Conservation (phyloP, 495 filamentous ascomycete species). For the Staphylotrichum tortipilum region DNA sequence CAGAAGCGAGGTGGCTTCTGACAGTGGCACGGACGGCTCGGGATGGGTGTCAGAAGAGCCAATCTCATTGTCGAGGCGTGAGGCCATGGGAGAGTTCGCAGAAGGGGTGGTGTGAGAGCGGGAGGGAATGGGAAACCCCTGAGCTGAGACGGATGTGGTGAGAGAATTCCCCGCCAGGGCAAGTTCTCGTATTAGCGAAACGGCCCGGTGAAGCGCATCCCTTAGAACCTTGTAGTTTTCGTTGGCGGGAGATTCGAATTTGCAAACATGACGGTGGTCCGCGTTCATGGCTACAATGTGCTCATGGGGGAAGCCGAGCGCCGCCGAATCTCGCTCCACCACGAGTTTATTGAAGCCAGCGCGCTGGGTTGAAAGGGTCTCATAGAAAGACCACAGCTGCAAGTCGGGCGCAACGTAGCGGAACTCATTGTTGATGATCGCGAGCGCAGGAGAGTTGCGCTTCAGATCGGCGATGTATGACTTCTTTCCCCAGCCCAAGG, state of each 20-base stretch:
- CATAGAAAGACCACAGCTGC: conserved; percentile 26
- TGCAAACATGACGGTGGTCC: conserved; percentile 30
- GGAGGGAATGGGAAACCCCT: too few relatives aligned
- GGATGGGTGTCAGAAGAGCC: too few relatives aligned
- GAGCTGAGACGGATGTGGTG: too few relatives aligned
- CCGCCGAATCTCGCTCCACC: conserved; percentile 26
- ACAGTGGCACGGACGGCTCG: background rate
- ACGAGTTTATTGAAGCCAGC: conserved; percentile 16
- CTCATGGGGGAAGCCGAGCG: conserved; percentile 24
- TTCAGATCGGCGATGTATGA: conserved; percentile 18
- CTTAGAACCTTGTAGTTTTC: conserved; percentile 25
- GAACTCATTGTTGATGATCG: conserved; percentile 24
- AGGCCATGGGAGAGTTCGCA: too few relatives aligned
- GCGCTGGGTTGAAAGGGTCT: conserved; percentile 16
- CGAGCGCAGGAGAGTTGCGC: conserved; percentile 11
- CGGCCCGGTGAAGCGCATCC: conserved; percentile 22
- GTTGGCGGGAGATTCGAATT: conserved; percentile 20
- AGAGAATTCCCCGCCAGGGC: too few relatives aligned
- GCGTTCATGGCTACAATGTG: conserved; percentile 24
- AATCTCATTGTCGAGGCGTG: too few relatives aligned
- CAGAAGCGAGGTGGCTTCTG: background rate
- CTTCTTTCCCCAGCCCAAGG: conserved; percentile 14
- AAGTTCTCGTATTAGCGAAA: too few relatives aligned
- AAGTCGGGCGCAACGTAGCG: conserved; percentile 18
- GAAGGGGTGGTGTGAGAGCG: too few relatives aligned